Base-by-base conservation (phyloP, 805 yeast species). In the Starmerella stellata region DNA sequence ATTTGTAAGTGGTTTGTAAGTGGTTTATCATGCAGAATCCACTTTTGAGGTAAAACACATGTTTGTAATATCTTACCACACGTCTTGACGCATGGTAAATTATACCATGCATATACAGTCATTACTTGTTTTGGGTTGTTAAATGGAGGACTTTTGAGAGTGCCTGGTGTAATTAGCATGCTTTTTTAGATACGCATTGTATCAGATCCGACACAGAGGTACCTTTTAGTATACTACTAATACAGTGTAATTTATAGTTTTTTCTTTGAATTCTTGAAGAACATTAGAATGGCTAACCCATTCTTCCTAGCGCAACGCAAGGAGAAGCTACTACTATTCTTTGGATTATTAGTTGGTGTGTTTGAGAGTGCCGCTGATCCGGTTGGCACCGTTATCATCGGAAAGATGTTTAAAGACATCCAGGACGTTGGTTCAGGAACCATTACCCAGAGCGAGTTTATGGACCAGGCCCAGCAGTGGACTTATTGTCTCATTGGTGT, bases 341-440 rank as follows among this genome's bases (percentile, higher is more conserved):
- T 44, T 13, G 51, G 50, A 11, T 9, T 25, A 2, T 3, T 36
- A 2, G 28, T 41, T 1, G 38, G 44, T 13, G 9, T 39, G 1
- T 43, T 35, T 9, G 51, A 48, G 20, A 40, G 47, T 24, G 16
- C 39, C 3, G 43, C 39, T 1, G 44, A 44, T 18, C 51, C 59
- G 2, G 51, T 47, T 18, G 50, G 53, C 3, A 57, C 92, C 0
- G 63, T 79, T 3, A 49, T 83, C 13, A 69, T 76, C 43, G 90
- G 93, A 3, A 57, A 67, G 39, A 64, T 78, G 0, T 79, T 85
- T 48, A 56, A 61, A 21, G 54, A 60, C 1, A 51, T 74, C 3
- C 50, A 66, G 1, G 43, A 48, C 1, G 58, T 55, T 30, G 51
- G 59, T 5, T 28, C 41, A 2, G 68, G 68, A 0, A 40, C 51